Evolutionary conservation across 441 rosid genomes (phyloP), one percentile per base, ranked within the genome.

Genomic region (Populus trichocarpa): DNA sequence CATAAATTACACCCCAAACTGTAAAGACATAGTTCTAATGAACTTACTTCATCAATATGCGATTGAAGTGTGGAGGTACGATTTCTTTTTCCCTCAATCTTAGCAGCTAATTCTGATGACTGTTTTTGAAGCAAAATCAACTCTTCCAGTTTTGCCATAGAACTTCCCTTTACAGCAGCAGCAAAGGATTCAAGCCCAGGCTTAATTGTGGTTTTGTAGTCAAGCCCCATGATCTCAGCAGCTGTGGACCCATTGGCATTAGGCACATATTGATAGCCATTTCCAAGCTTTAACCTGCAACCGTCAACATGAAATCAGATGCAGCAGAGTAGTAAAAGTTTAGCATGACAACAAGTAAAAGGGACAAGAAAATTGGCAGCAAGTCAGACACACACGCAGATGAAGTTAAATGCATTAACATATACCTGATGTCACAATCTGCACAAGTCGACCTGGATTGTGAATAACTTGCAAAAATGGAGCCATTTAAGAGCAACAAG

Each of bases 221-320:
- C 97, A 71, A 93, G 77, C 36, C 98, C 98, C 92, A 91, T 87
- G 42, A 94, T 90, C 80, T 91, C 91, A 77, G 83, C 85, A 80
- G 91, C 89, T 9, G 83, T 77, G 77, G 86, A 83, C 6, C 94
- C 99, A 53, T 85, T 85, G 70, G 85, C 83, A 69, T 91, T 89
- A 78, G 91, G 70, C 67, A 13, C 73, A 38, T 86, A 92, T 84
- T 89, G 94, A 81, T 89, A 82, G 67, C 73, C 81, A 36, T 79
- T 79, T 36, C 84, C 88, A 59, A 96, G 86, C 88, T 94, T 93
- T 74, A 90, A 74, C 84, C 98, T 92, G 78, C 72, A 82, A 69
- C 67, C 76, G 72, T 70, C 22, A 76, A 78, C 8, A 78, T 57
- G 66, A 74, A n/a, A 16, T 16, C 22, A 53, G 61, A 16, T 6